Evolutionary conservation across 2,329 filamentous ascomycete species (phyloP), one percentile per base, ranked within the genome.

Genomic region (Hymenoscyphus linearis): DNA sequence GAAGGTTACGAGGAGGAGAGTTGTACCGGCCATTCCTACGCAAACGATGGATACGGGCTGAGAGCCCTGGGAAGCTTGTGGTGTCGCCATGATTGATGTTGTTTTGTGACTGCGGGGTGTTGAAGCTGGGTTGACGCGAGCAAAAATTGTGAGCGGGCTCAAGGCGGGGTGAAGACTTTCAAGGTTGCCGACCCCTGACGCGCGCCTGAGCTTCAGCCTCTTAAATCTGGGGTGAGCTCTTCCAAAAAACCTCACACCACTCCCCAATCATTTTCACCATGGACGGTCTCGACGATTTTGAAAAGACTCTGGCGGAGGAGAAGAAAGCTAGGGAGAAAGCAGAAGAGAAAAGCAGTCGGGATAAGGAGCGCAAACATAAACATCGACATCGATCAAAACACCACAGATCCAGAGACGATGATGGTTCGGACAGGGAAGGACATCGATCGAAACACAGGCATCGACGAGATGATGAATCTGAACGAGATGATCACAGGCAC

Each of bases 11-110:
- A 47, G 6, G 3, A 18, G 55, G 25, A 52, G 14, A 53, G 53
- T 52, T 53, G 68, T 77, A 88, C 87, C 93, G 71, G 95, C 95
- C 93, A 98, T 98, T 80, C 95, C 95, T 55, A 99, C 87, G 76
- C 93, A 97, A 70, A 98, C 92, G 63, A 99, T 87, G 64, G 90
- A 85, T 53, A 91, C 87, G 47, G 91, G 90, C 65, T 81, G 76
- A 62, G 74, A 70, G 64, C 60, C 60, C 53, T 60, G 54, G 16
- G 62, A 7, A 55, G 59, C 34, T 58, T 68, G 60, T 58, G 68
- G 52, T 55, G 79, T 75, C 75, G 83, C 82, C 71, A 73, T 74
- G 53, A 52, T 58, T 18, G 27, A 57, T 55, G 40, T 50, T 22
- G 16, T 36, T 54, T 58, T 61, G 34, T 34, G 36, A 50, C 31